A percentile compares a stretch with the other conserved stretches of the same genome.
These are phyloP conservation scores for Marchantia polymorpha DNA, from an alignment of 225 moss, liverwort and hornwort species.

Conservation along the genomic window DNA sequence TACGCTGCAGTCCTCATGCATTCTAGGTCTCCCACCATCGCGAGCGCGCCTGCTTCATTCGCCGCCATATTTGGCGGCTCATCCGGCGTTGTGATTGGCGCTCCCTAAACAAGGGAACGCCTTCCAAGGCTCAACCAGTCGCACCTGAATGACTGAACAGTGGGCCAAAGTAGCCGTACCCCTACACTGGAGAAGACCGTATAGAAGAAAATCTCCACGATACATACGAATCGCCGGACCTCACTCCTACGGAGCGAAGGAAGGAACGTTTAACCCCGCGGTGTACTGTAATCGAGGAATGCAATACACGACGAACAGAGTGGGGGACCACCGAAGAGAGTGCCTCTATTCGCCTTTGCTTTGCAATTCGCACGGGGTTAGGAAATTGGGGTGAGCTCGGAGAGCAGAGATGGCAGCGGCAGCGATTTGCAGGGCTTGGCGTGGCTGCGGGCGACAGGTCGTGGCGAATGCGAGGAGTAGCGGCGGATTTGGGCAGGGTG, in stretches of 20 bases:
- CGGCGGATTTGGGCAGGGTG: neutral
- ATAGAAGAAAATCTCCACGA: too few relatives aligned
- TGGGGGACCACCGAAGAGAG: too few relatives aligned
- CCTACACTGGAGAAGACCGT: too few relatives aligned
- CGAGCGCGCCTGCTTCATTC: neutral
- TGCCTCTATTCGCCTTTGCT: neutral
- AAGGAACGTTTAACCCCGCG: neutral
- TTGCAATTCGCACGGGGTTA: neutral
- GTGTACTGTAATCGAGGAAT: neutral
- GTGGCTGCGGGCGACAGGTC: neutral
- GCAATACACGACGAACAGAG: too few relatives aligned
- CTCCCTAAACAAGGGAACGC: too few relatives aligned
- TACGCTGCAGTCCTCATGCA: too few relatives aligned
- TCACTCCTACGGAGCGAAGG: neutral
- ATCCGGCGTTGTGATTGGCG: neutral
- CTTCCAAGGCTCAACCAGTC: too few relatives aligned
- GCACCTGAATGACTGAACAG: too few relatives aligned
- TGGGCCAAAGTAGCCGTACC: too few relatives aligned
- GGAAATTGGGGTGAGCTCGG: neutral
- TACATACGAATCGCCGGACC: neutral
- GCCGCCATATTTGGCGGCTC: neutral
- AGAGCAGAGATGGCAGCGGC: slow-evolving; percentile 10
- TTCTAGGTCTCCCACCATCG: neutral
- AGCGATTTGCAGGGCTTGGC: slow-evolving; percentile 4
- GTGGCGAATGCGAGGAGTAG: neutral